A percentile compares a stretch with the other conserved stretches of the same genome.
Evolutionary conservation across 2,329 filamentous ascomycete genomes (phyloP).

Genomic region (Trichoderma pleuroti): DNA sequence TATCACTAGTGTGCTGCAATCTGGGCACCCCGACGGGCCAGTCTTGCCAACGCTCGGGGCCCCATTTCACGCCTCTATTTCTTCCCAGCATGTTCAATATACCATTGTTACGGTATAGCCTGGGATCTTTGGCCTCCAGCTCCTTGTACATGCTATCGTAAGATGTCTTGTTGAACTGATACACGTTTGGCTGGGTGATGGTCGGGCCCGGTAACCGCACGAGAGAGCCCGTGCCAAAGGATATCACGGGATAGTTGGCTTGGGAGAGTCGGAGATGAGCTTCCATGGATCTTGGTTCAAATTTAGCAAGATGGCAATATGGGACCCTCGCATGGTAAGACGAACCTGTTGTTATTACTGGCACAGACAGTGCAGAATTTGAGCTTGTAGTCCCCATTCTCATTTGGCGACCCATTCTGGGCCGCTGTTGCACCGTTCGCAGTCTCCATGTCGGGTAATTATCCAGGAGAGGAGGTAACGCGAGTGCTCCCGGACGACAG

Average conservation of each 20-base stretch:
- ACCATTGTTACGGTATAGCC: conserved; percentile 87
- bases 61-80: conserved; percentile 89
- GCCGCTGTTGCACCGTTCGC: conserved; percentile 39
- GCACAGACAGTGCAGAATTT: conserved; percentile 99
- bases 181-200: conserved; percentile 92
- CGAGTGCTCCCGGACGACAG: not conserved
- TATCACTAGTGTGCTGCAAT: conserved; percentile 69
- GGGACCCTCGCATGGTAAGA: not conserved
- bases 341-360: conserved; percentile 92
- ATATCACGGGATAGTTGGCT: conserved; percentile 90
- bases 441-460: conserved; percentile 37
- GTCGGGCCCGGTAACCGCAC: conserved; percentile 89
- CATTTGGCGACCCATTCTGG: conserved; percentile 46
- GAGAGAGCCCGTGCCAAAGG: conserved; percentile 92
- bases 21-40: conserved; percentile 87
- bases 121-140: conserved; percentile 76
- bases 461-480: conserved; percentile 16
- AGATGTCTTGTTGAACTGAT: conserved; percentile 95
- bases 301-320: conserved; percentile 1
- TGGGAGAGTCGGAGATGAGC: conserved; percentile 90
- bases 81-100: conserved; percentile 93
- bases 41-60: conserved; percentile 95
- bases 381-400: conserved; percentile 70
- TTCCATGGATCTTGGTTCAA: conserved; percentile 65
- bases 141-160: conserved; percentile 95